Evolutionary conservation across 345 rosid genomes (phyloP), one percentile per base, ranked within the genome.

Genomic region (Brassica carinata): DNA sequence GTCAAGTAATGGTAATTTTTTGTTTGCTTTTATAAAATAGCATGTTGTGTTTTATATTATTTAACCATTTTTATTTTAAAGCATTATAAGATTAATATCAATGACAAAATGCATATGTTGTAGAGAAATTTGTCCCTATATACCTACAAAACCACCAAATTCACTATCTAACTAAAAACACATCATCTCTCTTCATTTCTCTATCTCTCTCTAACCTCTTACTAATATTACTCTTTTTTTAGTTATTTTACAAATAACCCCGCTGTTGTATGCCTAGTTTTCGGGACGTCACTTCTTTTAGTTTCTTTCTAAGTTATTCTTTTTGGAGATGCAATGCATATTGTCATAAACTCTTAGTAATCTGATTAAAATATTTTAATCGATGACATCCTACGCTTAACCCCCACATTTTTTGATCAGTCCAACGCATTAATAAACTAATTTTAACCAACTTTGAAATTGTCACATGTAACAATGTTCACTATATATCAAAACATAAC

Each of bases 381-480:
- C 7, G 40, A 30, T 45, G 57, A 73, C 53, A 8, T 67, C 40
- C 5, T 10, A 53, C 64, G 34, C 77, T 64, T 59, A 27, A 38
- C 43, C 58, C 59, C 77, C 51, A 72, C 73, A 38, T 58, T 26
- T 61, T 66, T 43, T 53, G 64, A 68, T 40, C 67, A 72, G 58
- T 61, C 75, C 71, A 68, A 45, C n/a, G 5, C 43, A 68, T 73
- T 66, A 15, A n/a, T 66, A 15, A n/a, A 30, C 13, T 19, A 62
- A 64, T 33, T 19, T 77, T 29, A 64, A 15, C 23, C 64, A 71
- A 78, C 58, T 71, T 78, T 79, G 36, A 66, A 66, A 73, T 79
- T 68, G 73, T 79, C 82, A 79, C 82, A 79, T 79, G 73, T 66
- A 72, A 55, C 77, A 78, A 55, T 48, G 73, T 79, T 72, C 73